Base-by-base conservation (phyloP, 176 grass and related monocot genomes). In the Ananas comosus region DNA sequence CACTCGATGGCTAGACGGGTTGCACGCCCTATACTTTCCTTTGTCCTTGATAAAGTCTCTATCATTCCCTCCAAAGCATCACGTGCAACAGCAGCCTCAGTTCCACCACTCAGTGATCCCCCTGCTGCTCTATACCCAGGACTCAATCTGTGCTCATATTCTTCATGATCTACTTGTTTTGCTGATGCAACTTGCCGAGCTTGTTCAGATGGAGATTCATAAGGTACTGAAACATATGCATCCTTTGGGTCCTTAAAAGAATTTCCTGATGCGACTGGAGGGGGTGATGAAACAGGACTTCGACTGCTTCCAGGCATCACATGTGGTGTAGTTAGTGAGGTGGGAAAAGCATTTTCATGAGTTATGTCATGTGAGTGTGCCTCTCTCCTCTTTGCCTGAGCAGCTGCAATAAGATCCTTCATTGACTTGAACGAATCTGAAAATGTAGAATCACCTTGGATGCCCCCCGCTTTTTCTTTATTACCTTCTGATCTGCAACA, bases 21-120 rank as follows among this genome's bases (percentile, higher is more conserved):
- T 80, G 94, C 94, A 82, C 94, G 94, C 42, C 89, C 87, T 83
- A 99, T 99, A 74, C 94, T 99, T 53, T 99, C 94, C 23, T 99
- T 99, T 77, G 89, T 99, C 80, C 94, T 92, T 9, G 94, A 92
- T 63, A 99, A 79, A 50, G 94, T 88, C 80, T 99, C 94, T 85
- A 99, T 76, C 90, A 92, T 92, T 77, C 89, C 87, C 80, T 99
- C 94, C 50, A 99, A 78, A 69, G 90, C 67, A 80, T 91, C 94
- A 70, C 85, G 90, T 64, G 89, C 89, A 87, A 89, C 77, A 49
- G 69, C 86, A 72, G 83, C 94, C 77, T 99, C 94, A 67, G 87
- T 83, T 64, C 83, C 80, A 78, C 70, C 75, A 53, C 63, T 84
- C 64, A 83, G 65, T 73, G 89, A 91, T 69, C 72, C 66, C 0